Percentiles rank a stretch among this genome's conserved stretches.
phyloP scores from a whole-genome alignment of 352 stramenopile species.

The Phytophthora citricola region DNA sequence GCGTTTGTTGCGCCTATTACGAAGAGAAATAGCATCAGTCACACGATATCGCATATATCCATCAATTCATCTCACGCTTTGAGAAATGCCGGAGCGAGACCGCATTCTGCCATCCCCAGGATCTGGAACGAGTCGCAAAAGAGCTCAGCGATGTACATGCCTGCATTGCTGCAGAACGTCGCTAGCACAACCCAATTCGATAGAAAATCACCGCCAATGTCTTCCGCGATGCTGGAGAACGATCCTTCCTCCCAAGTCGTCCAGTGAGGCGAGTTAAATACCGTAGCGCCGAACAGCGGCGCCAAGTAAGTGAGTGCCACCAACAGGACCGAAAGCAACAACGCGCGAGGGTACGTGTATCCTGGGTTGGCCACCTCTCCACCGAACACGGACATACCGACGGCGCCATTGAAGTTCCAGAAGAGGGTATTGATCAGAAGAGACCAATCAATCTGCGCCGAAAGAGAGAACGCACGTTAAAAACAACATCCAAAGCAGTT shows the following conservation, averaged over 20 bases:
- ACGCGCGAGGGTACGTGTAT: constrained; percentile 81
- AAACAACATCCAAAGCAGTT: too few species aligned
- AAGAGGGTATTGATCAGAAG: constrained; percentile 94
- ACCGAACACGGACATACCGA: constrained; percentile 88
- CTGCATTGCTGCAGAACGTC: constrained; percentile 91
- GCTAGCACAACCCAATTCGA: constrained; percentile 91
- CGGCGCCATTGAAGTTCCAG: constrained; percentile 96
- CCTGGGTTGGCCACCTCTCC: constrained; percentile 87
- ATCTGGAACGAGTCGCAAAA: constrained; percentile 93
- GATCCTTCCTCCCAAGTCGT: constrained; percentile 91
- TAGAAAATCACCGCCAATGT: constrained; percentile 88
- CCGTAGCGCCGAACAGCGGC: constrained; percentile 87
- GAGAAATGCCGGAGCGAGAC: constrained; percentile 86
- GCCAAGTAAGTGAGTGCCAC: constrained; percentile 88
- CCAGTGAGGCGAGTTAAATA: constrained; percentile 69
- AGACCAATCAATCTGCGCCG: constrained; percentile 71
- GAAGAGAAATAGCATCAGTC: constrained; percentile 5
- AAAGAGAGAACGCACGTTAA: not conserved
- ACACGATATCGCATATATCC: not conserved
- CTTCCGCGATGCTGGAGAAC: constrained; percentile 87
- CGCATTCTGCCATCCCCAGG: constrained; percentile 80
- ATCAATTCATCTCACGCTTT: constrained; percentile 59
- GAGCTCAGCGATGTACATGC: constrained; percentile 95
- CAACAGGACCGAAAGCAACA: constrained; percentile 84
- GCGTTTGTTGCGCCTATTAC: constrained; percentile 51